Conservation (phyloP, 75 land plant species). For the Adiantum capillusveneris region DNA sequence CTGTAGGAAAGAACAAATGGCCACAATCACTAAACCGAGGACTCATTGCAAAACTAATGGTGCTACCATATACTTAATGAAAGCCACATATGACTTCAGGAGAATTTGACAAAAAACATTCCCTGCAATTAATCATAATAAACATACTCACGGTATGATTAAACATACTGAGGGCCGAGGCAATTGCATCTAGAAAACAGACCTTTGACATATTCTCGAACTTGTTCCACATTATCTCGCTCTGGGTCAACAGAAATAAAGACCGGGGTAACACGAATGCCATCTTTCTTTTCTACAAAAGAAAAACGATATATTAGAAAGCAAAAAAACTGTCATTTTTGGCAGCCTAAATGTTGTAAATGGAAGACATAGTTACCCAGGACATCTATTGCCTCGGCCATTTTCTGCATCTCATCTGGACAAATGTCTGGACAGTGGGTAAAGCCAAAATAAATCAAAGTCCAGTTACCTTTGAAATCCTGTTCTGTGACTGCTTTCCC, state of each 20-base stretch:
- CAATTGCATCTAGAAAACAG: no score
- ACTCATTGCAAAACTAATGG: no score
- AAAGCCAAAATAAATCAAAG: conserved; percentile 86
- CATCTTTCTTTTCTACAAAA: conserved; percentile 34
- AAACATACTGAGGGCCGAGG: no score
- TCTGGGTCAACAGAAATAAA: conserved; percentile 90
- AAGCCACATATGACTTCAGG: no score
- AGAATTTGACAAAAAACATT: no score
- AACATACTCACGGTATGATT: no score
- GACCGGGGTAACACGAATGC: conserved; percentile 57
- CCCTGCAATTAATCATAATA: no score
- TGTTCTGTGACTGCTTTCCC: conserved; percentile 78
- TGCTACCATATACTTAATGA: no score
- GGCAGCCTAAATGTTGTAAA: not conserved
- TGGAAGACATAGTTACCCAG: conserved; percentile 47
- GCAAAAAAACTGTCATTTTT: not conserved
- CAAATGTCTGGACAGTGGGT: conserved; percentile 98
- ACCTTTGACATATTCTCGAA: conserved; percentile 75
- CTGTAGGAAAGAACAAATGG: no score
- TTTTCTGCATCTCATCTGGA: conserved; percentile 85
- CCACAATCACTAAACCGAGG: no score
- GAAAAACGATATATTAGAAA: not conserved
- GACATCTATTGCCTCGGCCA: conserved; percentile 74
- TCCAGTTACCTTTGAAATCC: conserved; percentile 91
- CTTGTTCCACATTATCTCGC: conserved; percentile 84